A percentile compares a stretch with the other conserved stretches of the same genome.
phyloP scores from a whole-genome alignment of 2,329 filamentous ascomycete species.

The Leptographium wingfieldii region DNA sequence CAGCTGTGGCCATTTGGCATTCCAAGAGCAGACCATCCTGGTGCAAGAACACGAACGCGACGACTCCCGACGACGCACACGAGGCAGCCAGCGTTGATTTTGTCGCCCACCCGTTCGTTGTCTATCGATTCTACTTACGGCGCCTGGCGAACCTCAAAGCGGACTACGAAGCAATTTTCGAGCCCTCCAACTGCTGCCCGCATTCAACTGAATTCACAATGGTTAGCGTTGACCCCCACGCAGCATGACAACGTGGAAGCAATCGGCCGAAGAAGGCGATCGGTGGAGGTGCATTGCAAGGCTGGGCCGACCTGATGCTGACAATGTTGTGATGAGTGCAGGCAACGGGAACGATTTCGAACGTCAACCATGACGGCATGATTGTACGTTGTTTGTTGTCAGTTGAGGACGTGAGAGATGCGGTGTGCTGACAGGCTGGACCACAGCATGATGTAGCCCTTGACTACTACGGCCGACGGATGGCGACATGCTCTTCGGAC shows the following conservation, averaged over 20 bases:
- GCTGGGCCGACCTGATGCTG: background rate
- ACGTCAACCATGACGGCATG: conserved; percentile 95
- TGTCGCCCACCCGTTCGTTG: background rate
- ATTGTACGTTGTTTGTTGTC: conserved; percentile 56
- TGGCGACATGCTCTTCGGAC: conserved; percentile 95
- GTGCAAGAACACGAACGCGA: background rate
- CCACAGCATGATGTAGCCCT: conserved; percentile 87
- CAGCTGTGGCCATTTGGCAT: background rate
- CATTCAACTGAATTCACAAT: background rate
- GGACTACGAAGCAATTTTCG: background rate
- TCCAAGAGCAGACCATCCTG: background rate
- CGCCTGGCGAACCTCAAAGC: background rate
- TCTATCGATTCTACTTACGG: background rate
- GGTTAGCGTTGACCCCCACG: background rate
- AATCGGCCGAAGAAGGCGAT: background rate
- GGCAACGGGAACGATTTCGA: conserved; percentile 53
- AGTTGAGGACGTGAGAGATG: background rate
- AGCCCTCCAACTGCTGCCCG: background rate
- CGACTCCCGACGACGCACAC: background rate
- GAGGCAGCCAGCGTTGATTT: background rate
- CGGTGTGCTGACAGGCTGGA: conserved; percentile 6
- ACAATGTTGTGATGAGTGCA: conserved; percentile 10
- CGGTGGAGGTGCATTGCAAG: background rate
- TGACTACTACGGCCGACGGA: conserved; percentile 92
- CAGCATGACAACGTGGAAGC: background rate